Percentiles rank a stretch among this genome's conserved stretches.
phyloP scores from a whole-genome alignment of 139 green algal species.

The Tetratostichococcus sp. region DNA sequence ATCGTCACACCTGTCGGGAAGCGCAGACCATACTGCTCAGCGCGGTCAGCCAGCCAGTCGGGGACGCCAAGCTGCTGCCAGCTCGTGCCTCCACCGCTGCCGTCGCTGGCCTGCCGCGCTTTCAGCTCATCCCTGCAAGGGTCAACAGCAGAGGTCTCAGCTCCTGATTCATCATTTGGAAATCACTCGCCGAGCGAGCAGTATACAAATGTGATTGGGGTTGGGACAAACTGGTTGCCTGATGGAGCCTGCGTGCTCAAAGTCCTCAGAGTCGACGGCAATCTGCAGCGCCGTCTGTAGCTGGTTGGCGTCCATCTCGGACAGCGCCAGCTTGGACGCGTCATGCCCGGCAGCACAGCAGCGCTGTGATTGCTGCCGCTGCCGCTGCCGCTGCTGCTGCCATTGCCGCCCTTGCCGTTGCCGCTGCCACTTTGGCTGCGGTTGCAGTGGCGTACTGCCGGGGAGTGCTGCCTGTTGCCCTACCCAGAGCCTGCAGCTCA shows the following conservation, averaged over 20 bases:
- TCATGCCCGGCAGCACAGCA: not conserved
- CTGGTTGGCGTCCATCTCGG: conserved; percentile 61
- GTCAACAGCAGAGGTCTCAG: too few species aligned
- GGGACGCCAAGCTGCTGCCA: conserved; percentile 60
- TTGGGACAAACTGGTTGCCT: too few species aligned
- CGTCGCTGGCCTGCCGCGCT: not conserved
- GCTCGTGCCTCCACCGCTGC: conserved; percentile 22
- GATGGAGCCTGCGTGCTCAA: conserved; percentile 37
- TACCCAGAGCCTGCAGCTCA: too few species aligned
- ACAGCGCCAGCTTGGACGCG: conserved; percentile 2
- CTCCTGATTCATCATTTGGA: too few species aligned
- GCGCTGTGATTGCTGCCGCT: not conserved
- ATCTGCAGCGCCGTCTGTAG: conserved; percentile 69
- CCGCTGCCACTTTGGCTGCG: too few species aligned
- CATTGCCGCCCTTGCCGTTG: too few species aligned
- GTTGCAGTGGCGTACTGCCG: too few species aligned
- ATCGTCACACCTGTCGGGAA: conserved; percentile 78
- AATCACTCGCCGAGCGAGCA: too few species aligned
- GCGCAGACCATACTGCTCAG: conserved; percentile 56
- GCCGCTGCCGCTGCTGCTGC: too few species aligned
- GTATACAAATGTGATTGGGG: too few species aligned
- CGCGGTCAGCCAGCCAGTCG: conserved; percentile 71
- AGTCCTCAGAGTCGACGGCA: conserved; percentile 71
- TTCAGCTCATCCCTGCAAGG: conserved; percentile 12
- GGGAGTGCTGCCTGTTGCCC: too few species aligned